Percentiles rank a stretch among this genome's conserved stretches.
phyloP scores from a whole-genome alignment of 345 rosid genomes.

The Eucalyptus pumila region DNA sequence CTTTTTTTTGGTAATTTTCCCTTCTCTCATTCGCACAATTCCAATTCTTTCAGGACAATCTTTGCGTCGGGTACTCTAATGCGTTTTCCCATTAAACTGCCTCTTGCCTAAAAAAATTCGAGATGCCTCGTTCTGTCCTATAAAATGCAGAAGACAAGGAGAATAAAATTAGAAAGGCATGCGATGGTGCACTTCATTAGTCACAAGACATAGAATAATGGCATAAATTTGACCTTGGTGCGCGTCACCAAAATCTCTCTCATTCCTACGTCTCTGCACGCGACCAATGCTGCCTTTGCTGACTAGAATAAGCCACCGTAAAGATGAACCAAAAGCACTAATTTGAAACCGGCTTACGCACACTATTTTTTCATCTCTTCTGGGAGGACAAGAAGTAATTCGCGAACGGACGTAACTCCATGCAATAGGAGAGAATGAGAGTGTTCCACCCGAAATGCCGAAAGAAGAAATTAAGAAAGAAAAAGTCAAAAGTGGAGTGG shows the following conservation, averaged over 20 bases:
- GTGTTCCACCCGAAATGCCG: background rate
- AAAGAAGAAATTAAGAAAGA: background rate
- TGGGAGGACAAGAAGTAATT: background rate
- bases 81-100: background rate
- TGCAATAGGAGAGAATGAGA: background rate
- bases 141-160: background rate
- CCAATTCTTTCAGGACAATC: background rate
- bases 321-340: background rate
- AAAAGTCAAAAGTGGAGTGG: background rate
- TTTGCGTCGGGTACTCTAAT: background rate
- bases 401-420: background rate
- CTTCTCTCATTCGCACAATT: background rate
- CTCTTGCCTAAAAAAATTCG: background rate
- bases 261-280: background rate
- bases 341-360: background rate
- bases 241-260: background rate
- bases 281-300: background rate
- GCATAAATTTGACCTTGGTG: background rate
- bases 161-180: background rate
- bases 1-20: background rate
- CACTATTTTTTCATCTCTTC: background rate
- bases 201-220: background rate
- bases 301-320: background rate
- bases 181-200: background rate
- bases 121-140: background rate